A percentile compares a stretch with the other conserved stretches of the same genome.
phyloP scores from a whole-genome alignment of 352 stramenopile species.

The Thraustochytrium sp. region DNA sequence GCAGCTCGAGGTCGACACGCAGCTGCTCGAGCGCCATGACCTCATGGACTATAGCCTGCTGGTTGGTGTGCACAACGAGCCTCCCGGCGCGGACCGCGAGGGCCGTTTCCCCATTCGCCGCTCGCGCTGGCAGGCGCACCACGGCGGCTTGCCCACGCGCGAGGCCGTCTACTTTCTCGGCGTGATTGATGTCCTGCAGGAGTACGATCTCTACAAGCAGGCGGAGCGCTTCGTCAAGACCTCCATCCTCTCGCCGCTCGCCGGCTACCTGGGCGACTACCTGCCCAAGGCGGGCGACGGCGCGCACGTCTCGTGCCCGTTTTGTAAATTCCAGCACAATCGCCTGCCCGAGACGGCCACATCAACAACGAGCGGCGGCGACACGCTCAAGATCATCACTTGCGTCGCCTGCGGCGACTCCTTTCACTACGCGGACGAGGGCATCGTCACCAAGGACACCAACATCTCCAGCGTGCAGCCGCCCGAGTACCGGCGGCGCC shows the following conservation, averaged over 20 bases:
- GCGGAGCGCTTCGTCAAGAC: conserved; percentile 46
- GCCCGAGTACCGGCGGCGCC: background rate
- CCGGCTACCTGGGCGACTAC: background rate
- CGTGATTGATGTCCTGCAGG: conserved; percentile 52
- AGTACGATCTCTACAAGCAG: conserved; percentile 51
- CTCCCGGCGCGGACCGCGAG: background rate
- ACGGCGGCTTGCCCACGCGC: background rate
- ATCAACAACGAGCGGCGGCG: background rate
- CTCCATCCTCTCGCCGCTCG: background rate
- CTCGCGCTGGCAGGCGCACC: conserved; percentile 31
- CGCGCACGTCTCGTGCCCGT: background rate
- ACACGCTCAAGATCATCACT: background rate
- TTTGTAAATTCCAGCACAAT: conserved; percentile 12
- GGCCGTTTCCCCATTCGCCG: background rate
- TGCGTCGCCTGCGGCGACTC: background rate
- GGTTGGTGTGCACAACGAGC: conserved; percentile 66
- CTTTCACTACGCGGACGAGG: background rate
- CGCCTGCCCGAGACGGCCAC: background rate
- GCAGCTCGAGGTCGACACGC: conserved; percentile 71
- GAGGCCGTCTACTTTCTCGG: conserved; percentile 48
- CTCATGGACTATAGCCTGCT: conserved; percentile 86
- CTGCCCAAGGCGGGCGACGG: background rate
- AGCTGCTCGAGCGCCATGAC: conserved; percentile 69
- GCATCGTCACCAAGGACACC: background rate
- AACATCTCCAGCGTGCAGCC: conserved; percentile 41